phyloP scores from a whole-genome alignment of 352 stramenopile genomes.

The Phytophthora pluvialis region DNA sequence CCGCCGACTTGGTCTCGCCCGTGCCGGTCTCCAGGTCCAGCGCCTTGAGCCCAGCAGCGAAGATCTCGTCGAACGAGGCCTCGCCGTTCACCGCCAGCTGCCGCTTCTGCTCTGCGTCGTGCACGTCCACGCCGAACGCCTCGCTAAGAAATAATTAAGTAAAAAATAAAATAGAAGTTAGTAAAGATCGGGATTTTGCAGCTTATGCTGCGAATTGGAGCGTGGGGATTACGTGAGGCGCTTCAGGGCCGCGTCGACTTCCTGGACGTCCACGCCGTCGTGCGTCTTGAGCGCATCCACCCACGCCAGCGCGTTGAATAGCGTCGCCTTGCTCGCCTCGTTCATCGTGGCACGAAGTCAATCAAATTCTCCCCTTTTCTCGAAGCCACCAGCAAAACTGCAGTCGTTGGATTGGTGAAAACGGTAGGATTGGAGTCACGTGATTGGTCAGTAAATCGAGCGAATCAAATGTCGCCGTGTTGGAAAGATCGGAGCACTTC shows the following conservation, averaged over 20 bases:
- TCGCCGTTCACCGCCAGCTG: conserved; percentile 51
- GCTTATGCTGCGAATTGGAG: conserved; percentile 39
- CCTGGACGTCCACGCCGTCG: conserved; percentile 56
- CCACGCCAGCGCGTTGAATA: conserved; percentile 82
- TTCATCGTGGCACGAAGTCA: conserved; percentile 36
- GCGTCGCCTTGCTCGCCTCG: conserved; percentile 47
- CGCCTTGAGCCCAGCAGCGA: conserved; percentile 67
- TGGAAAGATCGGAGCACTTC: conserved; percentile 16
- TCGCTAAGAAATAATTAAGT: conserved; percentile 44
- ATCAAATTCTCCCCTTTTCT: conserved; percentile 26
- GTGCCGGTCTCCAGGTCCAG: conserved; percentile 58
- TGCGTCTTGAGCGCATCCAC: conserved; percentile 70
- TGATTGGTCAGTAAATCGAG: background rate
- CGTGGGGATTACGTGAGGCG: conserved; percentile 48
- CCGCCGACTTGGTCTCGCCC: conserved; percentile 27
- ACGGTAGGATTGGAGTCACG: background rate
- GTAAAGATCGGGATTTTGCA: background rate
- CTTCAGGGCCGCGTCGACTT: conserved; percentile 72
- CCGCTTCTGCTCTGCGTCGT: conserved; percentile 61
- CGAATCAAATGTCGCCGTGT: conserved; percentile 17
- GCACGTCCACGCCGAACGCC: conserved; percentile 70
- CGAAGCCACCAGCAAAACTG: conserved; percentile 15
- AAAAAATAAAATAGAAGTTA: conserved; percentile 10
- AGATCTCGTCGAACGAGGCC: conserved; percentile 71
- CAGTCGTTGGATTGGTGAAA: conserved; percentile 14